A percentile compares a stretch with the other conserved stretches of the same genome.
Evolutionary conservation across 2,329 filamentous ascomycete genomes (phyloP).

Genomic region (Talaromyces sp.): DNA sequence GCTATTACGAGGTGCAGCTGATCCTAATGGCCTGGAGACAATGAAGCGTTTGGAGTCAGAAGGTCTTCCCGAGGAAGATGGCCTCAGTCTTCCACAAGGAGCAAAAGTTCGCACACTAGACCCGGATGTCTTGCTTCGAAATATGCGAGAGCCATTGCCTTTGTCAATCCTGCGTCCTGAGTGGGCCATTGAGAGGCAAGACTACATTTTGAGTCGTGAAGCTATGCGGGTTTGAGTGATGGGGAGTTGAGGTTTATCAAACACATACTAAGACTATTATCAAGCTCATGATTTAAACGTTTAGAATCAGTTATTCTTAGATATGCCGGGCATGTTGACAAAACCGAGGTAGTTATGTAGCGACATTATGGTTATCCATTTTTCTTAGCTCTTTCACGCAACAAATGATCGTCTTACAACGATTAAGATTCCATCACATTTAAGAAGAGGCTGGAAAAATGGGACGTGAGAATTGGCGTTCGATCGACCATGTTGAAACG

Average conservation of each 20-base stretch:
- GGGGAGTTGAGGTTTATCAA: no score
- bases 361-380: no score
- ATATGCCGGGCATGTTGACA: no score
- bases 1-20: constrained; percentile 22
- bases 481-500: constrained; percentile 4
- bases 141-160: constrained; percentile 10
- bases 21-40: constrained; percentile 12
- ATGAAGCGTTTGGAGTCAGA: constrained; percentile 7
- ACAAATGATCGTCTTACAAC: no score
- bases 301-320: no score
- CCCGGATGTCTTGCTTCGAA: constrained; percentile 24
- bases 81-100: constrained; percentile 22
- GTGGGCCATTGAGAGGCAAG: constrained; percentile 19
- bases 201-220: constrained; percentile 19
- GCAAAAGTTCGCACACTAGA: constrained; percentile 33
- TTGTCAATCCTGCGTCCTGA: constrained; percentile 17
- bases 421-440: no score
- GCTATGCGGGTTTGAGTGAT: no score
- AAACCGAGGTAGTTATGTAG: no score
- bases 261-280: no score
- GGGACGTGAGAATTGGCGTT: not conserved
- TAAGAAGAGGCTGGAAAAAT: not conserved
- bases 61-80: constrained; percentile 17
- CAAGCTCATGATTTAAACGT: no score
- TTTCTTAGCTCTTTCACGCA: no score